These are phyloP conservation scores for Nigrospora sphaerica DNA, from an alignment of 2,329 filamentous ascomycete species.

Conservation along the genomic window DNA sequence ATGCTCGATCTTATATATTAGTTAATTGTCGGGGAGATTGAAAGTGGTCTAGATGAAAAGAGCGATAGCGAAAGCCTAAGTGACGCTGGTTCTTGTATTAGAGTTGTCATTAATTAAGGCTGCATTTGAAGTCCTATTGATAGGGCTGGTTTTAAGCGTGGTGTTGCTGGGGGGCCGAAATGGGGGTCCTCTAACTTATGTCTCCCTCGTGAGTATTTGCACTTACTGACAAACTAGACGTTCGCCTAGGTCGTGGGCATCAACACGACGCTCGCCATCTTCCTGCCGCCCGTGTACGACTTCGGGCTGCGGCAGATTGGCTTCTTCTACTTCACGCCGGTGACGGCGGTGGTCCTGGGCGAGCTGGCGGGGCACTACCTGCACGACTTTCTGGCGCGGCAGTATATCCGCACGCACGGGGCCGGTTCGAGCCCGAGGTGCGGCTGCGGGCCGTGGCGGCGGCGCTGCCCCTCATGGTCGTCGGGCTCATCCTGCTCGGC, in stretches of 20 bases:
- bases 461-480: constrained; percentile 38
- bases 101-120: no score
- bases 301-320: constrained; percentile 43
- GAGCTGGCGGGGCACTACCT: constrained; percentile 48
- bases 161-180: no score
- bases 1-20: no score
- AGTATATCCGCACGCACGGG: constrained; percentile 38
- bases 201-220: no score
- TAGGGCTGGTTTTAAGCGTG: no score
- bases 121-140: no score
- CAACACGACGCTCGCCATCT: constrained; percentile 48
- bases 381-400: constrained; percentile 40
- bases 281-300: constrained; percentile 41
- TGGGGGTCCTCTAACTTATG: no score
- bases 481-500: constrained; percentile 44
- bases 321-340: constrained; percentile 51
- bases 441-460: constrained; percentile 41
- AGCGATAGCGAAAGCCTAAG: no score
- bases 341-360: constrained; percentile 46
- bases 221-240: no score
- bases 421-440: constrained; percentile 48
- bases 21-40: no score
- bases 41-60: no score
- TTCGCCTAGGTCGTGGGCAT: constrained; percentile 48
- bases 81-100: no score